phyloP scores from a whole-genome alignment of 2,329 filamentous ascomycete genomes.

The Pseudogymnoascus sp. region DNA sequence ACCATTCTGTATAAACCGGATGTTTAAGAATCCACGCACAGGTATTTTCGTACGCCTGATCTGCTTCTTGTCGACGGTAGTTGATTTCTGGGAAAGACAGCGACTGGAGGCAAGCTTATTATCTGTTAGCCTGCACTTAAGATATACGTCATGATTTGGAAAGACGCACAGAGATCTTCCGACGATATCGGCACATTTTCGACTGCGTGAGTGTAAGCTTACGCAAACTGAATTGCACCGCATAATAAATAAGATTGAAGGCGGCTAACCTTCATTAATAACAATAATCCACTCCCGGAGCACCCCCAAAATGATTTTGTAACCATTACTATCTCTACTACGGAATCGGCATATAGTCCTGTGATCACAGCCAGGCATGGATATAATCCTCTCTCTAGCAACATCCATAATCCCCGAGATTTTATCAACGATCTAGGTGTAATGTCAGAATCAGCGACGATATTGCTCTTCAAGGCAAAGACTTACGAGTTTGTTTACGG shows the following conservation, averaged over 20 bases:
- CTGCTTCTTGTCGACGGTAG: slow-evolving; percentile 22
- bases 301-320: not conserved
- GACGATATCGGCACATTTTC: not conserved
- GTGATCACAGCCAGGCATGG: slow-evolving; percentile 15
- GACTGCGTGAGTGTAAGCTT: not conserved
- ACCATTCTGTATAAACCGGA: slow-evolving; percentile 21
- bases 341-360: slow-evolving; percentile 14
- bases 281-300: not conserved
- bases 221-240: not conserved
- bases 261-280: not conserved
- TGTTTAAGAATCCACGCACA: slow-evolving; percentile 29
- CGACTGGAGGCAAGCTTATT: slow-evolving; percentile 24
- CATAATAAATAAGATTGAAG: not conserved
- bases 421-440: slow-evolving; percentile 10
- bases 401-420: slow-evolving; percentile 9
- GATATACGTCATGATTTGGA: not conserved
- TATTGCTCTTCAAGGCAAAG: not conserved
- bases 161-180: not conserved
- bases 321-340: not conserved
- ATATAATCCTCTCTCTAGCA: slow-evolving; percentile 10
- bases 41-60: slow-evolving; percentile 20
- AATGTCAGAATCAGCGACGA: slow-evolving; percentile 4
- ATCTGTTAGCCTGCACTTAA: not conserved
- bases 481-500: not conserved
- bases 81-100: slow-evolving; percentile 27